phyloP scores from a whole-genome alignment of 1,284 basidiomycete species.

The Irpex sp. region DNA sequence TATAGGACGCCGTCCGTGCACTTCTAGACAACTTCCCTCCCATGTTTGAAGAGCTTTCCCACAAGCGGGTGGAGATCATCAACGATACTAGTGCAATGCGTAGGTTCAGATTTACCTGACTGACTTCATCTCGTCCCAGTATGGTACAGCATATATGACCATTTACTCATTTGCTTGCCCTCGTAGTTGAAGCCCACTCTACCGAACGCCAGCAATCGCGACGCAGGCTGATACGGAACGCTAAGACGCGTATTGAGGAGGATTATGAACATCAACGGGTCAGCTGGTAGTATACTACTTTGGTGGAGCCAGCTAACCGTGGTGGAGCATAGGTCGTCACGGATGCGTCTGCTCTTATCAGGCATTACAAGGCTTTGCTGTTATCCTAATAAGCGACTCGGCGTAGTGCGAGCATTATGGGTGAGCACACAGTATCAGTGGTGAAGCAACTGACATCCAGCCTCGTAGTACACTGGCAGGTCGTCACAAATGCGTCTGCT shows the following conservation, averaged over 20 bases:
- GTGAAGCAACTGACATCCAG: background rate
- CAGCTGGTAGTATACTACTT: slow-evolving; percentile 1
- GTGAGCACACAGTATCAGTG: too few relatives aligned
- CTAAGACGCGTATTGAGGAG: slow-evolving; percentile 36
- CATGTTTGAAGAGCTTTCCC: slow-evolving; percentile 34
- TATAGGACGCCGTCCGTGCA: slow-evolving; percentile 31
- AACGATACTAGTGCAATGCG: slow-evolving; percentile 34
- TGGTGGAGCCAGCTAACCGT: too few relatives aligned
- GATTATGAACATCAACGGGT: slow-evolving; percentile 41
- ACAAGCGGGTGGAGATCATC: slow-evolving; percentile 29
- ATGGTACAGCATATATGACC: too few relatives aligned
- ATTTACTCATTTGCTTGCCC: background rate
- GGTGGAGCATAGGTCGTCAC: slow-evolving; percentile 30
- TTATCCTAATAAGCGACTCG: slow-evolving; percentile 11
- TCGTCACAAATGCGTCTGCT: background rate
- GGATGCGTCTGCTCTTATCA: slow-evolving; percentile 41
- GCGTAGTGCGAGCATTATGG: too few relatives aligned
- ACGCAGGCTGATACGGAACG: slow-evolving; percentile 31
- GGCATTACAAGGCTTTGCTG: slow-evolving; percentile 41
- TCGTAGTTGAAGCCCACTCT: slow-evolving; percentile 33
- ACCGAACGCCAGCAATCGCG: slow-evolving; percentile 33
- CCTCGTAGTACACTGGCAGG: too few relatives aligned
- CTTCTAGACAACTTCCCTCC: slow-evolving; percentile 28
- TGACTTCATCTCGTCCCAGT: too few relatives aligned
- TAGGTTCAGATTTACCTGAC: slow-evolving; percentile 19